Conservation (phyloP, 768 basidiomycete genomes). For the Hygrocybe punicea region DNA sequence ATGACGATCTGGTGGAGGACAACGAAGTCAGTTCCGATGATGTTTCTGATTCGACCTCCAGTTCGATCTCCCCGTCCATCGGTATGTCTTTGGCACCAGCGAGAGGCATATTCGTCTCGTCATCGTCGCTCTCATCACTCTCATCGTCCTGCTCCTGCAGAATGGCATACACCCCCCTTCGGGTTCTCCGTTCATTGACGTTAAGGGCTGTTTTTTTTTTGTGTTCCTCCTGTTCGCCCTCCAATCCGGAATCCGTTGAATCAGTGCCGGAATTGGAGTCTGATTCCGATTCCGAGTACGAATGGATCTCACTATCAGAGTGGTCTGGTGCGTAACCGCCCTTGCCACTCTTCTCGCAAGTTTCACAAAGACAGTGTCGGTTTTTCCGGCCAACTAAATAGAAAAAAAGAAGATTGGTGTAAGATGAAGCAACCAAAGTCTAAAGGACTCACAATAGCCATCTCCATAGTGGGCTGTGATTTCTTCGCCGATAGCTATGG, state of each 20-base stretch:
- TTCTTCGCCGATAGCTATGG: conserved; percentile 78
- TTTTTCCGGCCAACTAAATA: conserved; percentile 71
- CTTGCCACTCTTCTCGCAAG: conserved; percentile 70
- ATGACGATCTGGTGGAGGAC: conserved; percentile 38
- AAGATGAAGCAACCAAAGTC: conserved; percentile 13
- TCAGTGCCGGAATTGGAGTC: conserved; percentile 50
- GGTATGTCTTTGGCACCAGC: conserved; percentile 46
- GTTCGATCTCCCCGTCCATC: conserved; percentile 53
- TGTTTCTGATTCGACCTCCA: conserved; percentile 47
- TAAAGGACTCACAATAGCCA: conserved; percentile 70
- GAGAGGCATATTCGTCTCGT: conserved; percentile 44
- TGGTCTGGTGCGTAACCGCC: conserved; percentile 71
- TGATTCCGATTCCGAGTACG: conserved; percentile 40
- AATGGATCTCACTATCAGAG: conserved; percentile 46
- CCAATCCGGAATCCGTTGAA: conserved; percentile 28
- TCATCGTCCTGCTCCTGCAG: conserved; percentile 56
- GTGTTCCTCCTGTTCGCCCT: conserved; percentile 43
- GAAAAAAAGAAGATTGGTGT: conserved; percentile 13
- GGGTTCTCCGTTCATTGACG: conserved; percentile 75
- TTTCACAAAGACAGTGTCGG: conserved; percentile 79
- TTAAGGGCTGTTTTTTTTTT: conserved; percentile 44
- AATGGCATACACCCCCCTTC: conserved; percentile 78
- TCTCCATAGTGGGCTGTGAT: conserved; percentile 89
- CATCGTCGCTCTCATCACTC: conserved; percentile 60
- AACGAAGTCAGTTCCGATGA: conserved; percentile 47